Evolutionary conservation across 768 basidiomycete species (phyloP), one percentile per base, ranked within the genome.

Genomic region (Rhizopogon vulgaris): DNA sequence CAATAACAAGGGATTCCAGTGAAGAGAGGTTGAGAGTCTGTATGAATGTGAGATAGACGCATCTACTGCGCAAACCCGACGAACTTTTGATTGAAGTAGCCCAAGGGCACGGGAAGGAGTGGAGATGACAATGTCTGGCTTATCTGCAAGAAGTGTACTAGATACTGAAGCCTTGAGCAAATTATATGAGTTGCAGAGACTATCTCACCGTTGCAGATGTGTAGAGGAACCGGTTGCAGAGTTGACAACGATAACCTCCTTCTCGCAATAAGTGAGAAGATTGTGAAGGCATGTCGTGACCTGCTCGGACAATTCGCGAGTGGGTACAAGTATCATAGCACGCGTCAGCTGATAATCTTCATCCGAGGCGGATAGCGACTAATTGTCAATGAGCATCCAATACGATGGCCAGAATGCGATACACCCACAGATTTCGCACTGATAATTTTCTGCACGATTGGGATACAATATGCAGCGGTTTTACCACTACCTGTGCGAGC

Each of bases 401-500:
- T 9, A 27, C 8, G 28, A 8, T 15, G 27, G 30, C 28, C 7
- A 28, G 28, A 17, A 50, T 1, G 48, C 22, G 22, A 12, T 14
- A 39, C 53, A 78, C 85, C 69, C 67, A 92, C 92, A 65, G 72
- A 75, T 79, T 94, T 94, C 3, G 80, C 78, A 55, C 75, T 80
- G 49, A 97, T 63, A 22, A 98, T 84, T 67, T 92, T 94, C 66
- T 98, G 94, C 0, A 91, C 74, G 24, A 94, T 71, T 0, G 96
- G 96, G 9, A 98, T 77, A 60, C 90, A 91, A 66, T 99, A 99
- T 2, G 96, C 93, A 3, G 89, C 91, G 0, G 96, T 99, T 73
- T 99, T 99, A 24, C 96, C 96, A 52, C 90, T 94, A 15, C 96
- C 96, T 3, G 96, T 99, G 30, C 91, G 80, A 2, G 96, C 95